A percentile compares a stretch with the other conserved stretches of the same genome.
Conservation (phyloP, 768 basidiomycete species). For the Amanita thiersii region DNA sequence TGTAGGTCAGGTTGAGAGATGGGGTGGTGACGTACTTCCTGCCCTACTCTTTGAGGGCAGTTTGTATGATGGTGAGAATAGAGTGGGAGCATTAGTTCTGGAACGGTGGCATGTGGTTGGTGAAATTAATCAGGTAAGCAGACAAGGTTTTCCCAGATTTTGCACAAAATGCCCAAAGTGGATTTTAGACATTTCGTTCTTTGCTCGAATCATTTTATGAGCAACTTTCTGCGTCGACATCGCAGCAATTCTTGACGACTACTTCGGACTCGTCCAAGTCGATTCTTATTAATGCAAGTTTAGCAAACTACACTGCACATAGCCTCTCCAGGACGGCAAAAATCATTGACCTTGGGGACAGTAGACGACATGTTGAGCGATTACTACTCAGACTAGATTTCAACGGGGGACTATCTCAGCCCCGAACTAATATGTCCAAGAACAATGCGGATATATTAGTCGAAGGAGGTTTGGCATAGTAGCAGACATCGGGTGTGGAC, state of each 20-base stretch:
- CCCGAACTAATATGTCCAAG: slow-evolving; percentile 20
- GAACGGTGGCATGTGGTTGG: slow-evolving; percentile 62
- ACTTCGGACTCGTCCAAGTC: slow-evolving; percentile 70
- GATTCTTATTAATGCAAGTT: slow-evolving; percentile 48
- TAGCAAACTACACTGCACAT: slow-evolving; percentile 45
- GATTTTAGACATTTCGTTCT: slow-evolving; percentile 51
- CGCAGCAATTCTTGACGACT: slow-evolving; percentile 59
- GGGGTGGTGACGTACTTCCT: slow-evolving; percentile 88
- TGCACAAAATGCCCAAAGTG: not conserved
- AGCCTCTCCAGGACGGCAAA: slow-evolving; percentile 43
- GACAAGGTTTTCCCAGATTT: not conserved
- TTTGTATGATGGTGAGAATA: slow-evolving; percentile 45
- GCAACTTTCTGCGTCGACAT: slow-evolving; percentile 67
- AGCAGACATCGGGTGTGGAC: not conserved
- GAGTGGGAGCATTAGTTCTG: slow-evolving; percentile 65
- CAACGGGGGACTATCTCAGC: slow-evolving; percentile 66
- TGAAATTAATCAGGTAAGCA: slow-evolving; percentile 72
- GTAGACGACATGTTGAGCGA: slow-evolving; percentile 75
- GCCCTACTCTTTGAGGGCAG: slow-evolving; percentile 79
- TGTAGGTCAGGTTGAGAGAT: slow-evolving; percentile 82
- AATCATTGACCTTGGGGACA: slow-evolving; percentile 52
- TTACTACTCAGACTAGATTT: slow-evolving; percentile 79
- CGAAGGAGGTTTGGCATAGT: slow-evolving; percentile 27
- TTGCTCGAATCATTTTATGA: slow-evolving; percentile 75
- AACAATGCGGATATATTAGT: slow-evolving; percentile 31